Evolutionary conservation across 2,329 filamentous ascomycete genomes (phyloP).

Genomic region (Sporothrix brasiliensis): DNA sequence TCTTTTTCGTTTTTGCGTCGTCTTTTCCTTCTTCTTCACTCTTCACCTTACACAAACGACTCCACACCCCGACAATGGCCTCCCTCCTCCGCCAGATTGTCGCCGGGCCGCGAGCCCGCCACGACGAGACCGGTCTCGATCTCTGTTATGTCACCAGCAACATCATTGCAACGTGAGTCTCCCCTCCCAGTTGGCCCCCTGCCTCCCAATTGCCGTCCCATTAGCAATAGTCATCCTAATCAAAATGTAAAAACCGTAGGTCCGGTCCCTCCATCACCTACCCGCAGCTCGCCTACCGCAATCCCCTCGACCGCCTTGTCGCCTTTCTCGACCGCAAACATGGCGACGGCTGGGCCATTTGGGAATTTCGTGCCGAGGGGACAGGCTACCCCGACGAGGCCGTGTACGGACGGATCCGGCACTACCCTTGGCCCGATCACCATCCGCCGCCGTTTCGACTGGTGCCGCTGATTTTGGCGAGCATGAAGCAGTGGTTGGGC

Average conservation of each 20-base stretch:
- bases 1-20: too few relatives aligned
- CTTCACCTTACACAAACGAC: neutral
- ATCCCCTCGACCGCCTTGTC: constrained; percentile 84
- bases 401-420: constrained; percentile 80
- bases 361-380: constrained; percentile 96
- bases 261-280: constrained; percentile 90
- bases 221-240: constrained; percentile 39
- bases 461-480: constrained; percentile 84
- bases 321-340: constrained; percentile 86
- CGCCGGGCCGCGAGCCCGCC: constrained; percentile 78
- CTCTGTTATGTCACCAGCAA: constrained; percentile 93
- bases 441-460: constrained; percentile 92
- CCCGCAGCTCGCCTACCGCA: constrained; percentile 89
- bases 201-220: too few relatives aligned
- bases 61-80: constrained; percentile 54
- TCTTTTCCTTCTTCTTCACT: neutral
- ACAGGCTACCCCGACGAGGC: constrained; percentile 92
- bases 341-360: constrained; percentile 84
- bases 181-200: neutral
- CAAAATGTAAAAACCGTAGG: constrained; percentile 53
- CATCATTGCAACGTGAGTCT: constrained; percentile 62
- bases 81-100: constrained; percentile 88
- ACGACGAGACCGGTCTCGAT: constrained; percentile 86
- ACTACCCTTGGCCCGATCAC: constrained; percentile 97
- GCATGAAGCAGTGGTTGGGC: constrained; percentile 87